Conservation (phyloP, 2,329 filamentous ascomycete species). For the Podosphaera aphanis region DNA sequence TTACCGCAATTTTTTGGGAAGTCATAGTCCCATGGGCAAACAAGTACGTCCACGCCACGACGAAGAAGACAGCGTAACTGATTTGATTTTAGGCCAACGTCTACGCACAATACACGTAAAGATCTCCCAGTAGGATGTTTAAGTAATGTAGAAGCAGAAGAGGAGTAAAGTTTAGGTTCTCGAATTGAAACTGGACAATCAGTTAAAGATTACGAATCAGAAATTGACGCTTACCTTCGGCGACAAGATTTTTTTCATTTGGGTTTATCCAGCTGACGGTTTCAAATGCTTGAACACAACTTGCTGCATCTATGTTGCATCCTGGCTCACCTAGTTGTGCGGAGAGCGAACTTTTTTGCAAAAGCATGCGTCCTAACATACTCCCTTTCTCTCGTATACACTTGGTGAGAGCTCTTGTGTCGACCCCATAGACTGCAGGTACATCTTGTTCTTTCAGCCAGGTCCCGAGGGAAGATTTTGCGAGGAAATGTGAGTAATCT, state of each 20-base stretch:
- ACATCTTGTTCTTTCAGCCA: conserved; percentile 95
- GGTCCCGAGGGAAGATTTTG: conserved; percentile 66
- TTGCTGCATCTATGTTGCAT: conserved; percentile 20
- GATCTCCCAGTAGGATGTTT: conserved; percentile 73
- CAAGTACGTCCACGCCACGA: conserved; percentile 77
- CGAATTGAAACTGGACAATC: conserved; percentile 58
- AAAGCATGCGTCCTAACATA: conserved; percentile 79
- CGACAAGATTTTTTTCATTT: conserved; percentile 78
- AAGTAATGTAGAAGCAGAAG: conserved; percentile 44
- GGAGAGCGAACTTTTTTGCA: conserved; percentile 33
- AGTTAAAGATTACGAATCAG: conserved; percentile 16
- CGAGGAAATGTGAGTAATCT: conserved; percentile 85
- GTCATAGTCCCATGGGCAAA: conserved; percentile 91
- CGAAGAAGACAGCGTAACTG: conserved; percentile 82
- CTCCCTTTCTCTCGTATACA: conserved; percentile 81
- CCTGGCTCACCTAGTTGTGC: conserved; percentile 14
- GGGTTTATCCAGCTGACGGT: conserved; percentile 73
- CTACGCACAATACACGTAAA: conserved; percentile 73
- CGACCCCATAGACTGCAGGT: conserved; percentile 83
- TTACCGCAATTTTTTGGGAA: conserved; percentile 53
- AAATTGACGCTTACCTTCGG: conserved; percentile 49
- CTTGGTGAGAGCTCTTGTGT: conserved; percentile 85
- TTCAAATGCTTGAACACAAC: conserved; percentile 32
- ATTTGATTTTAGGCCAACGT: conserved; percentile 97
- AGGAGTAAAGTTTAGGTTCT: conserved; percentile 65